Evolutionary conservation across 1,284 basidiomycete genomes (phyloP), one percentile per base, ranked within the genome.

Genomic region (Boletus smithii): DNA sequence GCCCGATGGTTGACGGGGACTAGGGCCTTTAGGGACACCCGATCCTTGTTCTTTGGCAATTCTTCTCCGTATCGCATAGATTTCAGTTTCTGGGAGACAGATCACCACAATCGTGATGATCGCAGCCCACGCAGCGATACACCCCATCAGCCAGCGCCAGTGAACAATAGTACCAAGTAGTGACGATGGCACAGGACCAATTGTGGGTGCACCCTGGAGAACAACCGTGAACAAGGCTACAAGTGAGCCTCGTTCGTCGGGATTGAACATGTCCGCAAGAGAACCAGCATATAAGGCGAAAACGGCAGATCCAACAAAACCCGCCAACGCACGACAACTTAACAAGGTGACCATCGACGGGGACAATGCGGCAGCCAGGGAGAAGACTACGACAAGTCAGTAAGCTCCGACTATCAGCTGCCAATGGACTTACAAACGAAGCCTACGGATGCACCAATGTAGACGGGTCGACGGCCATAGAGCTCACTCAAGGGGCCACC

Each of bases 191-290:
- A 65, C 53, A 6, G 62, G 58, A 16, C 60, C 60, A 17, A 65
- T 50, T 11, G 58, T 63, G 9, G 56, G 60, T 36, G 60, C 60
- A 26, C 58, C 60, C 35, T 62, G 60, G 10, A 61, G 49, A 11
- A 65, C 52, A 22, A 63, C 23, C 17, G 56, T 61, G 41, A 63
- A 65, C 4, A 65, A 34, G 11, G 60, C 58, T n/a, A 62, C 45
- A n/a, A 62, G 46, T 14, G 58, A 38, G 8, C 51, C 53, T 22
- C 62, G 60, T 26, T 64, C 62, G 9, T 57, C 48, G 13, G 60
- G 50, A 34, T 29, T 32, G 37, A 61, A 62, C 53, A 64, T 52
- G 27, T 64, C 58, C 13, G 58, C 51, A 36, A 62, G 50, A 35
- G 62, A 49, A 13, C 60, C 61, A 13, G 57, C 61, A n/a, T 62